Base-by-base conservation (phyloP, 2,329 filamentous ascomycete species). In the Beauveria medogensis region DNA sequence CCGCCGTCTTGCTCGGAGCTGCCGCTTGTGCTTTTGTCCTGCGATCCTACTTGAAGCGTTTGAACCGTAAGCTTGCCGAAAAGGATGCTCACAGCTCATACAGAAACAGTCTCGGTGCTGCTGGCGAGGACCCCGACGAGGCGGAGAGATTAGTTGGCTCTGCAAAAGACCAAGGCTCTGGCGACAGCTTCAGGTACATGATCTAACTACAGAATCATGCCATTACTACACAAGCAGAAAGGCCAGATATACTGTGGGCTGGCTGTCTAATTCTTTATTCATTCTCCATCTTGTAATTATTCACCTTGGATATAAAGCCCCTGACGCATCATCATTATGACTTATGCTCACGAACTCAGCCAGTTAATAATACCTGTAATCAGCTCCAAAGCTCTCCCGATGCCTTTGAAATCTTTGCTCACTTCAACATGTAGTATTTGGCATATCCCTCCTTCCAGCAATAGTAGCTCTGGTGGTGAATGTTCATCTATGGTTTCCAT, bases 1-100 rank as follows among this genome's bases (percentile, higher is more conserved):
- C 84, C 0, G 75, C 70, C 10, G 86, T 85, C 62, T 88, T 90
- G 86, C 64, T 81, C 3, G 71, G 75, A 1, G 86, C 89, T 5
- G 85, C 83, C 2, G 62, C 78, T 0, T 67, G 89, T 62, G 84
- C 85, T 0, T 64, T 78, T 37, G 67, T 73, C 10, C 70, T 89
- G 71, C 78, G 86, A 59, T 62, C 76, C n/a, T 77, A 84, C 34
- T 68, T 90, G 41, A 70, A 69, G 51, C 70, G 78, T 58, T 73
- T 77, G 68, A 89, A 89, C 67, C 65, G 71, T 18, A 73, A 65
- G 61, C 69, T 79, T 62, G 78, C 81, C 57, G 62, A 61, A 43
- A 69, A 67, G 40, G 74, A 73, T 40, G 64, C 65, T 18, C 69
- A 69, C 65, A 5, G 65, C 66, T 12, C 30, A 8, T 58, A 51